Evolutionary conservation across 805 yeast genomes (phyloP).

Genomic region (Barnettozyma sucrosica): DNA sequence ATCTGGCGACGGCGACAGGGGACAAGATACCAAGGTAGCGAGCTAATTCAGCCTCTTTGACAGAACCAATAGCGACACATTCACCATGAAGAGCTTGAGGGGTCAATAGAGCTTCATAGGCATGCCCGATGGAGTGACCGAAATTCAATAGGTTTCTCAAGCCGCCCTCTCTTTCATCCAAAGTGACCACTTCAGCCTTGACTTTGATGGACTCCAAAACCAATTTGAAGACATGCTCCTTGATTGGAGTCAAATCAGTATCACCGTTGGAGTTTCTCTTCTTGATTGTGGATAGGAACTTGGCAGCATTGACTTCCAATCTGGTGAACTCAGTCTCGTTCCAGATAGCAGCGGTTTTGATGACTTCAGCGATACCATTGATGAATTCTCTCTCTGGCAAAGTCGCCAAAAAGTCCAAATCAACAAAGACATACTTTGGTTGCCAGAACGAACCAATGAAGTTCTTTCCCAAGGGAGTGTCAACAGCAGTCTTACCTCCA

Average conservation of each 20-base stretch:
- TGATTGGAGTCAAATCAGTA: constrained; percentile 64
- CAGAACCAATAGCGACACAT: constrained; percentile 97
- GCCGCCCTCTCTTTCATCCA: constrained; percentile 94
- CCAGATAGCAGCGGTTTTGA: constrained; percentile 98
- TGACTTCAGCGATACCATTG: constrained; percentile 97
- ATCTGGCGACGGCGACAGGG: constrained; percentile 90
- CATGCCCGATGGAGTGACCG: constrained; percentile 97
- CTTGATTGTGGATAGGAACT: constrained; percentile 63
- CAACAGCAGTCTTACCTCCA: constrained; percentile 98
- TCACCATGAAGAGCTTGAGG: constrained; percentile 97
- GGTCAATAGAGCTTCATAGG: constrained; percentile 94
- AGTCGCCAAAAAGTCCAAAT: constrained; percentile 79
- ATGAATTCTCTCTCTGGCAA: constrained; percentile 91
- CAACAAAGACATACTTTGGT: constrained; percentile 83
- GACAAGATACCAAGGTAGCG: constrained; percentile 83
- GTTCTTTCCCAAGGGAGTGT: constrained; percentile 93
- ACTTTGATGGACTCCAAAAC: constrained; percentile 84
- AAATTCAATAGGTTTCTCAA: constrained; percentile 87
- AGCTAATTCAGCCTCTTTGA: constrained; percentile 92
- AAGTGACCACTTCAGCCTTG: constrained; percentile 89
- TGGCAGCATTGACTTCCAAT: constrained; percentile 68
- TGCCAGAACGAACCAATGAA: constrained; percentile 98
- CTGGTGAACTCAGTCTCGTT: constrained; percentile 82
- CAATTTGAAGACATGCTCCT: constrained; percentile 67
- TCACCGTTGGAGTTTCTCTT: constrained; percentile 38